phyloP scores from a whole-genome alignment of 495 filamentous ascomycete species.

The Evernia prunastri region DNA sequence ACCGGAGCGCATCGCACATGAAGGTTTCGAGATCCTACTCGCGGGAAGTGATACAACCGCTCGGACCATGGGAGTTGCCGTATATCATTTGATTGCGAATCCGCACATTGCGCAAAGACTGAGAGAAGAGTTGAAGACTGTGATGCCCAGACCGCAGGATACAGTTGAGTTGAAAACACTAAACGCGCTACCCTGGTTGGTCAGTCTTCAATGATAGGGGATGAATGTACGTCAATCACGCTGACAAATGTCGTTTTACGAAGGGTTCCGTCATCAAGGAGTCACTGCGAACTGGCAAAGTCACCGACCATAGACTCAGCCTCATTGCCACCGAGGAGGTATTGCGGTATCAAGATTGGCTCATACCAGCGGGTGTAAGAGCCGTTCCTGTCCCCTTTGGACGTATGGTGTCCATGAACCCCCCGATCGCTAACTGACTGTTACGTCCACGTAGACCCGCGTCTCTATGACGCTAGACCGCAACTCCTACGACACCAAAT shows the following conservation, averaged over 20 bases:
- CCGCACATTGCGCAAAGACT: slow-evolving; percentile 7
- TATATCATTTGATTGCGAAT: slow-evolving; percentile 31
- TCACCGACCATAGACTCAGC: slow-evolving; percentile 36
- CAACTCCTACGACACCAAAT: slow-evolving; percentile 36
- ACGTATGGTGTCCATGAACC: slow-evolving; percentile 23
- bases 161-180: slow-evolving; percentile 18
- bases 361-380: slow-evolving; percentile 30
- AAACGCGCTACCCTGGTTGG: slow-evolving; percentile 26
- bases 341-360: slow-evolving; percentile 37
- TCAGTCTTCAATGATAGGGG: no score
- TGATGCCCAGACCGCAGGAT: slow-evolving; percentile 10
- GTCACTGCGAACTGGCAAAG: slow-evolving; percentile 32
- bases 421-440: background rate
- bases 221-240: no score
- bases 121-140: slow-evolving; percentile 20
- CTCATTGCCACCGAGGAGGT: slow-evolving; percentile 36
- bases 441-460: background rate
- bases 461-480: background rate
- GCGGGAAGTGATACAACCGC: slow-evolving; percentile 35
- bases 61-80: slow-evolving; percentile 26
- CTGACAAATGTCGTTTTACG: no score
- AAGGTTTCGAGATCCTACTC: slow-evolving; percentile 27
- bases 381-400: slow-evolving; percentile 41
- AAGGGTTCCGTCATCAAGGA: slow-evolving; percentile 19
- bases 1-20: slow-evolving; percentile 27